Base-by-base conservation (phyloP, 2,329 filamentous ascomycete species). In the Talaromyces atroroseus region DNA sequence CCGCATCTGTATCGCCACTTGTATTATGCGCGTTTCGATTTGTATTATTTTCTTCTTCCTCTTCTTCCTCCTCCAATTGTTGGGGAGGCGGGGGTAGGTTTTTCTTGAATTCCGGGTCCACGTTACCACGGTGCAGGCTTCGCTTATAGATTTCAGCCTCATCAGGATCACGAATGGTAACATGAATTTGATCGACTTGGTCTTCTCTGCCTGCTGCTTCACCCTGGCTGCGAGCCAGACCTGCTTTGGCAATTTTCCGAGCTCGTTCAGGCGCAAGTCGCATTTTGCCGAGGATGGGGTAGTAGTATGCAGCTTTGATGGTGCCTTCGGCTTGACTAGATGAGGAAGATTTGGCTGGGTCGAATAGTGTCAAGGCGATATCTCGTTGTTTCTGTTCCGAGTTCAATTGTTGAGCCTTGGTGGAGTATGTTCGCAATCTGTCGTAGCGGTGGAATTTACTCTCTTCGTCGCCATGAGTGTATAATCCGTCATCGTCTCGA, bases 391-490 rank as follows among this genome's bases (percentile, higher is more conserved):
- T 76, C 57, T 82, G 75, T 5, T 78, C 73, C 2, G 75, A 72
- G 59, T 79, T 77, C 48, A 79, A 74, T 5, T 72, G 70, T 64
- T 84, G 82, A 23, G 76, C 72, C 54, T 74, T 77, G 1, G 82
- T 84, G 58, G 83, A 82, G 68, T 85, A 87, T n/a, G 78, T 81
- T 38, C 83, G 80, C 21, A 82, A 65, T 54, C 80, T 79, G 54
- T 82, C 77, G 68, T 76, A 84, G 52, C 78, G 79, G 71, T 83
- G 82, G 63, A 71, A 76, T 57, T 68, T 74, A 18, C 62, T 63
- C 49, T 74, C 74, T 47, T 79, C 77, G 49, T 68, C 68, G 49
- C 76, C 71, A 54, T 74, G 63, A 6, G 75, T 69, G 72, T 84
- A 79, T 52, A 80, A 71, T 2, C 70, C 73, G 34, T 78, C 74